Evolutionary conservation across 31 red algal species (phyloP).

Genomic region (Asparagopsis taxiformis): DNA sequence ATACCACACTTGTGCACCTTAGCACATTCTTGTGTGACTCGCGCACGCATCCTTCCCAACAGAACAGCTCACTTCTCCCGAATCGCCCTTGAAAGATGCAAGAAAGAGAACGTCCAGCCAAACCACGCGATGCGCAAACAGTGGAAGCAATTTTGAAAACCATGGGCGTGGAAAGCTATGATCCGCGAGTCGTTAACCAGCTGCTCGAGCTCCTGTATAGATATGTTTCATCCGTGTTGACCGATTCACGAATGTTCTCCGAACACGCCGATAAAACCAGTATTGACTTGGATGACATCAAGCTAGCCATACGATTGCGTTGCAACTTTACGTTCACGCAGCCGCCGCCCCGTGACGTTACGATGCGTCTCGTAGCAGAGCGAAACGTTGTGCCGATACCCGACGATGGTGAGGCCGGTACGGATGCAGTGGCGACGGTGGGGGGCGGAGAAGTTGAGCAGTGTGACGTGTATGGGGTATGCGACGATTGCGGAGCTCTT

Average conservation of each 20-base stretch:
- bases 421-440: no score
- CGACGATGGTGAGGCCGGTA: slow-evolving; percentile 30
- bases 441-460: no score
- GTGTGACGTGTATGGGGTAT: no score
- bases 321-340: slow-evolving; percentile 67
- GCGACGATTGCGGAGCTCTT: no score
- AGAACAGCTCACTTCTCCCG: no score
- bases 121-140: slow-evolving; percentile 69
- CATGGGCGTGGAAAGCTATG: slow-evolving; percentile 78
- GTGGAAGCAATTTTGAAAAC: slow-evolving; percentile 76
- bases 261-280: slow-evolving; percentile 61
- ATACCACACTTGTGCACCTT: no score
- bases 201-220: slow-evolving; percentile 87
- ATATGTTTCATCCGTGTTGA: slow-evolving; percentile 69
- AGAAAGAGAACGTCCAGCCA: no score
- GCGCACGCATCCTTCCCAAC: no score
- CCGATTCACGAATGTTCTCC: slow-evolving; percentile 41
- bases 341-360: slow-evolving; percentile 77
- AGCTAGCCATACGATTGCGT: slow-evolving; percentile 60
- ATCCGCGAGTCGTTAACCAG: slow-evolving; percentile 73
- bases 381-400: slow-evolving; percentile 81
- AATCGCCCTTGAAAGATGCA: no score
- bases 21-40: no score
- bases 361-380: slow-evolving; percentile 68
- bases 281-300: slow-evolving; percentile 77